Evolutionary conservation across 75 land plant genomes (phyloP).

Genomic region (Pinus albicaulis): DNA sequence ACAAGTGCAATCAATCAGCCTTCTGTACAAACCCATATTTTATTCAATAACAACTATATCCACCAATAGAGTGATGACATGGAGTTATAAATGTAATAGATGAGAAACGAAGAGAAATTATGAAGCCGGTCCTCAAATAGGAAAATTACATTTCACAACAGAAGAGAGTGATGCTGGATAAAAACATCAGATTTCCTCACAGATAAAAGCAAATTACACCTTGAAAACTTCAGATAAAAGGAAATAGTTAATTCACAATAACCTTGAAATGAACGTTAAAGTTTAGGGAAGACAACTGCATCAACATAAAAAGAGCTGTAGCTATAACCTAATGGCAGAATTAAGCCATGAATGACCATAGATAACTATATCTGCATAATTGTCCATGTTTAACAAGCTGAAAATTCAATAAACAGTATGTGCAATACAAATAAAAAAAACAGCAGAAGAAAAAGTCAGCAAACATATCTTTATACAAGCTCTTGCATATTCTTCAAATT

Average conservation of each 20-base stretch:
- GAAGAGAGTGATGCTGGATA: not conserved
- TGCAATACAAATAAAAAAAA: no score
- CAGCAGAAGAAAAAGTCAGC: no score
- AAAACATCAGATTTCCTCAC: not conserved
- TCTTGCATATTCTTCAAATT: no score
- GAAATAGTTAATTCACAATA: no score
- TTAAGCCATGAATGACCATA: no score
- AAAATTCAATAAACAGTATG: no score
- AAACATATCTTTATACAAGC: no score
- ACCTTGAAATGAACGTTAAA: not conserved
- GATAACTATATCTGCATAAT: no score
- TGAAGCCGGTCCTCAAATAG: not conserved
- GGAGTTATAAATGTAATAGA: not conserved
- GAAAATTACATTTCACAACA: not conserved
- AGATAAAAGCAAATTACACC: not conserved
- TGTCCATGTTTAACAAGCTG: no score
- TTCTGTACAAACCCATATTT: not conserved
- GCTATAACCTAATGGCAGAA: no score
- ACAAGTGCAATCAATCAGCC: not conserved
- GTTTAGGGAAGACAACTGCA: not conserved
- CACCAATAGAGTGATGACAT: not conserved
- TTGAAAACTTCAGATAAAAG: not conserved
- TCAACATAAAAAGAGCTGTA: no score
- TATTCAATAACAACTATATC: conserved; percentile 1
- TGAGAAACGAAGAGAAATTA: not conserved